A percentile compares a stretch with the other conserved stretches of the same genome.
These are phyloP conservation scores for Leishmania tropica DNA, from an alignment of 208 protist genomes.

Conservation along the genomic window DNA sequence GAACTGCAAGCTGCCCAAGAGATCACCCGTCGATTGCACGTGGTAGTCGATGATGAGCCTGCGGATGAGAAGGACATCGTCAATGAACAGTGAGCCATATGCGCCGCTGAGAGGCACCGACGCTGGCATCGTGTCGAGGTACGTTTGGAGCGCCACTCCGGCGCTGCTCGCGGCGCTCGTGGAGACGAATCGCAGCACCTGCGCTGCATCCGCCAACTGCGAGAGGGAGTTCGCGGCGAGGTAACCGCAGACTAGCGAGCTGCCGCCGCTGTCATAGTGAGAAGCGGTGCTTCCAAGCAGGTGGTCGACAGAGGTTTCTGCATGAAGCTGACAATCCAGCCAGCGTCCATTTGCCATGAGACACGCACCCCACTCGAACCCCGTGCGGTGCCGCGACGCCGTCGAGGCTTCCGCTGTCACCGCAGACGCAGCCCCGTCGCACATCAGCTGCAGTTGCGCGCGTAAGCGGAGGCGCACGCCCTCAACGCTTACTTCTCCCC, in stretches of 20 bases:
- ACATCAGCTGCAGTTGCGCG: slow-evolving; percentile 4
- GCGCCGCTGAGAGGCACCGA: background rate
- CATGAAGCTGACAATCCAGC: slow-evolving; percentile 7
- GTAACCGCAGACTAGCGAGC: background rate
- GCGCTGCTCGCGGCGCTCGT: background rate
- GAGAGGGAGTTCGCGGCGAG: slow-evolving; percentile 3
- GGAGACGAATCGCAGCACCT: background rate
- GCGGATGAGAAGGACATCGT: slow-evolving; percentile 7
- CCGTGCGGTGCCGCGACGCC: background rate
- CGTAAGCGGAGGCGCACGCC: slow-evolving; percentile 1
- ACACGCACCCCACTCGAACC: slow-evolving; percentile 3
- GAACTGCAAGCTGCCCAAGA: background rate
- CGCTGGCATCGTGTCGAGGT: slow-evolving; percentile 3
- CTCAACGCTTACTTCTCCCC: slow-evolving; percentile 4
- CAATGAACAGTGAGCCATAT: slow-evolving; percentile 4
- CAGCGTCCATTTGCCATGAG: slow-evolving; percentile 9
- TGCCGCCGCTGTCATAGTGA: background rate
- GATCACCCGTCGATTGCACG: background rate
- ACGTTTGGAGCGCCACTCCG: background rate
- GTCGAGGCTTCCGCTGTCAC: background rate
- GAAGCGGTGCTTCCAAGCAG: background rate
- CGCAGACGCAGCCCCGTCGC: background rate
- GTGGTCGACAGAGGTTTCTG: background rate
- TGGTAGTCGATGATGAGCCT: slow-evolving; percentile 7
- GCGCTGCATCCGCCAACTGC: slow-evolving; percentile 10